These are phyloP conservation scores for Adansonia gregorii DNA, from an alignment of 441 rosid genomes.

Conservation along the genomic window DNA sequence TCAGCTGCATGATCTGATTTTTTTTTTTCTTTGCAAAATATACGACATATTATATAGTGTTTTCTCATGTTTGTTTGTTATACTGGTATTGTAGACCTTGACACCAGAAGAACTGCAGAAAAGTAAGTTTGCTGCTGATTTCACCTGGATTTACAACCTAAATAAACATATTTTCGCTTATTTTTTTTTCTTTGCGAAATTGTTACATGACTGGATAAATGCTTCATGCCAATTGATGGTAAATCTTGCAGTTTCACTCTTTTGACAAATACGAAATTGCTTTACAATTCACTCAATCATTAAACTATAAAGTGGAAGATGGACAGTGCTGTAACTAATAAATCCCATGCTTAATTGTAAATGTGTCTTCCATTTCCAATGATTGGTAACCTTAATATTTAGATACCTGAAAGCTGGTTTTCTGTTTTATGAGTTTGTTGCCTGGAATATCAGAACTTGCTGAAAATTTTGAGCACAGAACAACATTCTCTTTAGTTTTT, in stretches of 20 bases:
- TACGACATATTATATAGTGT: background rate
- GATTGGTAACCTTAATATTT: background rate
- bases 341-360: background rate
- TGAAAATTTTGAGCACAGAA: background rate
- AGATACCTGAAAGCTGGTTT: background rate
- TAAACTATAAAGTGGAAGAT: background rate
- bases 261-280: background rate
- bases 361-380: constrained; percentile 1
- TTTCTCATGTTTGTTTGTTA: constrained; percentile 34
- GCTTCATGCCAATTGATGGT: background rate
- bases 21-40: background rate
- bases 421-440: constrained; percentile 5
- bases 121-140: constrained; percentile 46
- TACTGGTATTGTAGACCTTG: constrained; percentile 57
- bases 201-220: background rate
- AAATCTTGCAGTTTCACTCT: background rate
- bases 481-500: background rate
- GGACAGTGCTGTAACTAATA: background rate
- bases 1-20: constrained; percentile 1
- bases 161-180: background rate
- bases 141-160: constrained; percentile 3
- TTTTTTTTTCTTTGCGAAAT: background rate
- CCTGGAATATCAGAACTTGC: background rate
- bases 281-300: background rate
- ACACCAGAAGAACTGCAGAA: constrained; percentile 87